These are phyloP conservation scores for Talaromyces sp. DNA, from an alignment of 2,329 filamentous ascomycete genomes.

Conservation along the genomic window DNA sequence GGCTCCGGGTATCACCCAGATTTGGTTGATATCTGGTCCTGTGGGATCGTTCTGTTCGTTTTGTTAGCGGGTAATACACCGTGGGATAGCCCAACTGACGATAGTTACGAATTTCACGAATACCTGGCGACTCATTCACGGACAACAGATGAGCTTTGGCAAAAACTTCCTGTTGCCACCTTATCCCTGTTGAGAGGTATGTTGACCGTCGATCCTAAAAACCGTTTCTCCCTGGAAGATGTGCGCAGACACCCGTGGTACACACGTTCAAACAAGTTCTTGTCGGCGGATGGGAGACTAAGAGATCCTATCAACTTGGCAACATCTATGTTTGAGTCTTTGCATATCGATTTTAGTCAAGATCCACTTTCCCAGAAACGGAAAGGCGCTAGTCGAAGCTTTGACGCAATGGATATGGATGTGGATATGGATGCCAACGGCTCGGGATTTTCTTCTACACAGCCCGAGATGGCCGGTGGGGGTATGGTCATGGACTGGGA, in stretches of 20 bases:
- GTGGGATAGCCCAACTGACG: constrained; percentile 87
- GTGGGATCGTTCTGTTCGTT: constrained; percentile 96
- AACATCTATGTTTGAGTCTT: constrained; percentile 90
- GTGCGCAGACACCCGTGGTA: constrained; percentile 95
- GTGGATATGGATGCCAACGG: constrained; percentile 42
- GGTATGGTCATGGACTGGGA: constrained; percentile 89
- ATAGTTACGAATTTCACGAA: constrained; percentile 89
- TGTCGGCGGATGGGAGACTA: constrained; percentile 73
- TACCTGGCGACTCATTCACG: constrained; percentile 79
- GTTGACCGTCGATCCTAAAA: constrained; percentile 76
- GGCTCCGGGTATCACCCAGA: constrained; percentile 63
- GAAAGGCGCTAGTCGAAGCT: constrained; percentile 38
- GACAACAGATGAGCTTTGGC: constrained; percentile 84
- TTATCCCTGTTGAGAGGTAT: constrained; percentile 87
- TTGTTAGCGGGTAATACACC: constrained; percentile 94
- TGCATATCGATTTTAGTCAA: constrained; percentile 84
- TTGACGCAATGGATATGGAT: constrained; percentile 73
- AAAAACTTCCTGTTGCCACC: constrained; percentile 71
- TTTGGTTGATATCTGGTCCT: constrained; percentile 92
- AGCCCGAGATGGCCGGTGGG: constrained; percentile 75
- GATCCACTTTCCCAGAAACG: constrained; percentile 58
- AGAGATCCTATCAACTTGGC: constrained; percentile 81
- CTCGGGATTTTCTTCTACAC: constrained; percentile 72
- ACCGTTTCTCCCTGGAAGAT: constrained; percentile 81
- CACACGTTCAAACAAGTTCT: constrained; percentile 76